A percentile compares a stretch with the other conserved stretches of the same genome.
Conservation (phyloP, 805 yeast genomes). For the Tetrapisispora phaffii region DNA sequence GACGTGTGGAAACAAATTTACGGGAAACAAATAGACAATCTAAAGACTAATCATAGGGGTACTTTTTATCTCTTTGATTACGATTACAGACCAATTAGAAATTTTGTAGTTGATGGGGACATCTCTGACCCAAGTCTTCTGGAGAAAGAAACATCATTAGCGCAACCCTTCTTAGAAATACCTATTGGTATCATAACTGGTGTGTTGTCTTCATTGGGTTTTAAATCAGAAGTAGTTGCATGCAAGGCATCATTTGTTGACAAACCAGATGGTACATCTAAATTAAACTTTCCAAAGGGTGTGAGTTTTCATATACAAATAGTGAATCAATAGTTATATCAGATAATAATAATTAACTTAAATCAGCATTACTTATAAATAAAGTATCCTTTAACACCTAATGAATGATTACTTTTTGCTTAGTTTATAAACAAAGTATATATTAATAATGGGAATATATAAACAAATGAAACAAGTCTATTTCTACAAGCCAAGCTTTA, state of each 20-base stretch:
- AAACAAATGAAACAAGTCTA: background rate
- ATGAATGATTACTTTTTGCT: no score
- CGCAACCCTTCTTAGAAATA: conserved; percentile 27
- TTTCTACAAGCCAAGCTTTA: conserved; percentile 2
- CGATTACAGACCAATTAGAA: conserved; percentile 22
- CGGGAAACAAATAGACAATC: conserved; percentile 81
- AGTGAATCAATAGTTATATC: conserved; percentile 3
- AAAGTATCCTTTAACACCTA: background rate
- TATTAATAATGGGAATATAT: conserved; percentile 1
- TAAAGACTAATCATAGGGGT: conserved; percentile 82
- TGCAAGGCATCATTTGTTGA: conserved; percentile 25
- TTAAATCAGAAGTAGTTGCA: conserved; percentile 17
- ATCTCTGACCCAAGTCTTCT: conserved; percentile 9
- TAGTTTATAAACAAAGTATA: background rate
- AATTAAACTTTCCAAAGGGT: conserved; percentile 18
- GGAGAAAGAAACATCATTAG: conserved; percentile 17
- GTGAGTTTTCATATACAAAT: conserved; percentile 28
- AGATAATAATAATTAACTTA: background rate
- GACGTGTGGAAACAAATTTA: conserved; percentile 80
- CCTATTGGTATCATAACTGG: conserved; percentile 29
- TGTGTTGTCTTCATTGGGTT: conserved; percentile 25
- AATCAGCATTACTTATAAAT: background rate
- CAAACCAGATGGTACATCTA: conserved; percentile 13
- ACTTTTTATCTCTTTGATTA: conserved; percentile 29
- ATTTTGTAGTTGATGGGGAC: conserved; percentile 14